Conservation (phyloP, 2,329 filamentous ascomycete genomes). For the Hymenoscyphus scutula region DNA sequence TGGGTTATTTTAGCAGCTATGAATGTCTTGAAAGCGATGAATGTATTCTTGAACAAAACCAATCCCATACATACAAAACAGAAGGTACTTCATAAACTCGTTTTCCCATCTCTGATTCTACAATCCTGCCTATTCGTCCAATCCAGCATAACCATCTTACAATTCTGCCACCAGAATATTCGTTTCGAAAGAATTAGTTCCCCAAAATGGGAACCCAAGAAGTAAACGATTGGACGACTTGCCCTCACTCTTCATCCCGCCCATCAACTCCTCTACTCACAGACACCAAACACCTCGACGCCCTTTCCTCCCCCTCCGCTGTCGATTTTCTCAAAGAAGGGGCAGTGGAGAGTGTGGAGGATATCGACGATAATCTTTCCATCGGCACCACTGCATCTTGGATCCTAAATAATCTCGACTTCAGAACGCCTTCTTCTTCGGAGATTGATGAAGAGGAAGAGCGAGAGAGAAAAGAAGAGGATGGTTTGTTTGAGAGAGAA, state of each 20-base stretch:
- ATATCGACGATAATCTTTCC: not conserved
- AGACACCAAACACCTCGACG: not conserved
- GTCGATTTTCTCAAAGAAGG: not conserved
- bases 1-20: not conserved
- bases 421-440: not conserved
- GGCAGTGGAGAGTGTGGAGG: no score
- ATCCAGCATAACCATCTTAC: no score
- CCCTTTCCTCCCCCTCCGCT: not conserved
- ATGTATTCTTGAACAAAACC: not conserved
- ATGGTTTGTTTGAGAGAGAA: not conserved
- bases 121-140: no score
- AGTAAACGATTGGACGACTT: not conserved
- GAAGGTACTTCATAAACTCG: not conserved
- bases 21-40: not conserved
- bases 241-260: no score
- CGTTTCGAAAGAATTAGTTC: no score
- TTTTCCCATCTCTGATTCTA: no score
- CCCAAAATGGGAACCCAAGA: not conserved
- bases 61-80: not conserved
- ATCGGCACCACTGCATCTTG: not conserved
- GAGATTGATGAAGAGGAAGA: not conserved
- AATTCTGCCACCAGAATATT: no score
- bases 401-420: not conserved
- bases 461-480: not conserved
- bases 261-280: not conserved